A percentile compares a stretch with the other conserved stretches of the same genome.
Conservation (phyloP, 371 early-diverging fungal species). For the Mycotypha africana region DNA sequence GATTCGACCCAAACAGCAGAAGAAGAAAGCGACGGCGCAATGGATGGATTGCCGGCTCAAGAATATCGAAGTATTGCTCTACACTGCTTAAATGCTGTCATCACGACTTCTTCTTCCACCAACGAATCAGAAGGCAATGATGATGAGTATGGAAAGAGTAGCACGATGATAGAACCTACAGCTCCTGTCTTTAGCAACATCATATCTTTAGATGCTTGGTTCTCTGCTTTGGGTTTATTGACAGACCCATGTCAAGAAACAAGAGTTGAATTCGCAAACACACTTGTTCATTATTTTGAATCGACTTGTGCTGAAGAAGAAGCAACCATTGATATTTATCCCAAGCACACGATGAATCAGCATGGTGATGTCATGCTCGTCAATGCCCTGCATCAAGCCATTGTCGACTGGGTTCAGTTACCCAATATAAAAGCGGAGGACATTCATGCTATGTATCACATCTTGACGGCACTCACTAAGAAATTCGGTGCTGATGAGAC, state of each 20-base stretch:
- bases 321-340: neutral
- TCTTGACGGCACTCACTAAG: constrained; percentile 46
- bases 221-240: constrained; percentile 35
- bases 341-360: constrained; percentile 20
- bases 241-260: constrained; percentile 18
- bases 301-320: constrained; percentile 23
- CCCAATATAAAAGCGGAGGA: constrained; percentile 52
- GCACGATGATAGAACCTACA: no score
- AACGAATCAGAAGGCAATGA: constrained; percentile 10
- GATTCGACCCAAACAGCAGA: no score
- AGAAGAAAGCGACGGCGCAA: constrained; percentile 16
- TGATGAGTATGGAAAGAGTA: no score
- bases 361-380: constrained; percentile 47
- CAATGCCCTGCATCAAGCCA: constrained; percentile 43
- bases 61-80: constrained; percentile 41
- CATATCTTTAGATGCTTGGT: constrained; percentile 28
- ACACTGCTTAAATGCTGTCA: constrained; percentile 30
- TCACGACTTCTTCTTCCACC: neutral
- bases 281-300: constrained; percentile 30
- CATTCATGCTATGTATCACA: constrained; percentile 46
- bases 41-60: constrained; percentile 41
- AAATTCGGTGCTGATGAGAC: constrained; percentile 58
- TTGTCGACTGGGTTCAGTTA: constrained; percentile 54
- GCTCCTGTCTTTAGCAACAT: constrained; percentile 7
- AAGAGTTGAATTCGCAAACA: constrained; percentile 27